These are phyloP conservation scores for Botrytis cinerea DNA, from an alignment of 2,329 filamentous ascomycete genomes.

Conservation along the genomic window DNA sequence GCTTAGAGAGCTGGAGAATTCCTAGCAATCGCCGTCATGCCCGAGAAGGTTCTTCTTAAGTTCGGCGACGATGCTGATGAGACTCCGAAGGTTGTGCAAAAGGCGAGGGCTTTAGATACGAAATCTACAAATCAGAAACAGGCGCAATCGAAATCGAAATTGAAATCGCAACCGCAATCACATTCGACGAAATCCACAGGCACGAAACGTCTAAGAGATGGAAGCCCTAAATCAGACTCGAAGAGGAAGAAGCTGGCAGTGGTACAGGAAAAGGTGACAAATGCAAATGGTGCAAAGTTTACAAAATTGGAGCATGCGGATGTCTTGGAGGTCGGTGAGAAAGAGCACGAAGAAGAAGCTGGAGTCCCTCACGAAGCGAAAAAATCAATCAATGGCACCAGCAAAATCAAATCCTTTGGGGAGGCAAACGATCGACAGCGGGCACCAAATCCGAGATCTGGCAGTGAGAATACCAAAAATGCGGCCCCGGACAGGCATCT, in stretches of 20 bases:
- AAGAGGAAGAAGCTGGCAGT: conserved; percentile 37
- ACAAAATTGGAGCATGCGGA: neutral
- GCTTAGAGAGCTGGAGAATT: neutral
- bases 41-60: conserved; percentile 45
- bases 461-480: conserved; percentile 4
- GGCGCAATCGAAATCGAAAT: conserved; percentile 7
- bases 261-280: conserved; percentile 33
- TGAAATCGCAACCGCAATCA: neutral
- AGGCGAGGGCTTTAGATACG: neutral
- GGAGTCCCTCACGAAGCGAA: neutral
- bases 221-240: conserved; percentile 31
- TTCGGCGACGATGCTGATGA: conserved; percentile 42
- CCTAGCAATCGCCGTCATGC: conserved; percentile 40
- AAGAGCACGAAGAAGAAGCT: conserved; percentile 4
- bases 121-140: conserved; percentile 33
- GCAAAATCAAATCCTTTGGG: neutral
- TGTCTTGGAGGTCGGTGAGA: neutral
- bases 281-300: conserved; percentile 26
- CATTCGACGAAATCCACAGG: conserved; percentile 5
- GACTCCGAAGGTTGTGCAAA: neutral
- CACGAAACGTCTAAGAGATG: conserved; percentile 32
- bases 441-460: conserved; percentile 21
- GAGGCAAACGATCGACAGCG: neutral
- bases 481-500: conserved; percentile 28
- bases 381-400: neutral